These are phyloP conservation scores for Stylosanthes scabra DNA, from an alignment of 331 rosid species.

Conservation along the genomic window DNA sequence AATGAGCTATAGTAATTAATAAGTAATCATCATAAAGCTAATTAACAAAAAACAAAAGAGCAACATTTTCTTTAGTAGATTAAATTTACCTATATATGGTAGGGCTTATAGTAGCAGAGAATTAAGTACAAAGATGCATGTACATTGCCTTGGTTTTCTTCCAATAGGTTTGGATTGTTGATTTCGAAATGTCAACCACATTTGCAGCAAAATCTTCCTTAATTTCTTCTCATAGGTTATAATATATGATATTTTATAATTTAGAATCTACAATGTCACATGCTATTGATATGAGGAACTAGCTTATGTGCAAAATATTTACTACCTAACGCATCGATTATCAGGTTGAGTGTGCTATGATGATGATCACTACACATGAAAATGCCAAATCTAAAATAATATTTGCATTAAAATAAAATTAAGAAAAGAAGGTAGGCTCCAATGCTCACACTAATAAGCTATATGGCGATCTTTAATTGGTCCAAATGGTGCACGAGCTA, in stretches of 20 bases:
- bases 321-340: conserved; percentile 29
- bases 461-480: not conserved
- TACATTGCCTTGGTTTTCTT: not conserved
- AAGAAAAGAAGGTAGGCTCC: no score
- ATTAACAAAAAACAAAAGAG: not conserved
- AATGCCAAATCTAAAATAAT: conserved; percentile 5
- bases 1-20: not conserved
- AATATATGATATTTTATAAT: not conserved
- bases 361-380: not conserved
- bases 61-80: conserved; percentile 16
- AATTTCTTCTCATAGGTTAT: not conserved
- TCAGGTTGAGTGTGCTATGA: not conserved
- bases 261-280: conserved; percentile 33
- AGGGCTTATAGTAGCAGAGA: conserved; percentile 1
- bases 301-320: not conserved
- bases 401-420: no score
- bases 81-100: not conserved
- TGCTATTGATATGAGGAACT: conserved; percentile 20
- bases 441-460: not conserved
- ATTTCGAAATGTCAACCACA: conserved; percentile 5
- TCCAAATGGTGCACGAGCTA: conserved; percentile 13
- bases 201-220: not conserved
- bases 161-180: not conserved
- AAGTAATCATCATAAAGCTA: not conserved
- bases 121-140: not conserved